These are phyloP conservation scores for Glomus cerebriforme DNA, from an alignment of 192 early-diverging fungal species.

Conservation along the genomic window DNA sequence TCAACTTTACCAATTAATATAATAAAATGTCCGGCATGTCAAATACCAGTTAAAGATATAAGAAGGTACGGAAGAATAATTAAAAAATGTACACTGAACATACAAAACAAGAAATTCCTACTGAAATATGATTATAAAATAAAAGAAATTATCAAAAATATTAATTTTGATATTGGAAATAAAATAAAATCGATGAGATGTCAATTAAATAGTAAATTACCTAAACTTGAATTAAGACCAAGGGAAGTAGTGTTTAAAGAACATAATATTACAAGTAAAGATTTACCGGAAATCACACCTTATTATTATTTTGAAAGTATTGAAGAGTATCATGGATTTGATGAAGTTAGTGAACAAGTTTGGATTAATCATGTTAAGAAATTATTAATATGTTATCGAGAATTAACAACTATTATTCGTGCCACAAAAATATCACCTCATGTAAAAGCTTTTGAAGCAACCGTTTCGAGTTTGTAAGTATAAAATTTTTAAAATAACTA, in stretches of 20 bases:
- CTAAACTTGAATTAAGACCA: not conserved
- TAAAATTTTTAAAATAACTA: not conserved
- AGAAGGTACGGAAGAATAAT: slow-evolving; percentile 12
- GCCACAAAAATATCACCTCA: not conserved
- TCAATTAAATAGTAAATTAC: not conserved
- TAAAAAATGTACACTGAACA: slow-evolving; percentile 8
- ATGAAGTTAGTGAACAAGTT: not conserved
- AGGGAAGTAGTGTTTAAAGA: not conserved
- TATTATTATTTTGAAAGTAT: not conserved
- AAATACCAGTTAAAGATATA: not conserved
- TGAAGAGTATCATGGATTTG: not conserved
- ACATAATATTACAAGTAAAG: no score
- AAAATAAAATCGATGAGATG: not conserved
- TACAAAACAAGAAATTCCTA: slow-evolving; percentile 30
- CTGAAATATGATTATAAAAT: not conserved
- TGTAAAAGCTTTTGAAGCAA: not conserved
- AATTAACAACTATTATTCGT: not conserved
- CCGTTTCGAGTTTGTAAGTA: not conserved
- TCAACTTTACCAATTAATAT: not conserved
- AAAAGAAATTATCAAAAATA: not conserved
- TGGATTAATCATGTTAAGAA: not conserved
- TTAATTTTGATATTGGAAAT: not conserved
- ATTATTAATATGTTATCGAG: not conserved
- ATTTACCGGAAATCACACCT: not conserved
- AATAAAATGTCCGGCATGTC: slow-evolving; percentile 14